Evolutionary conservation across 106 monocot genomes (phyloP).

Genomic region (Xerophyta viscosa): DNA sequence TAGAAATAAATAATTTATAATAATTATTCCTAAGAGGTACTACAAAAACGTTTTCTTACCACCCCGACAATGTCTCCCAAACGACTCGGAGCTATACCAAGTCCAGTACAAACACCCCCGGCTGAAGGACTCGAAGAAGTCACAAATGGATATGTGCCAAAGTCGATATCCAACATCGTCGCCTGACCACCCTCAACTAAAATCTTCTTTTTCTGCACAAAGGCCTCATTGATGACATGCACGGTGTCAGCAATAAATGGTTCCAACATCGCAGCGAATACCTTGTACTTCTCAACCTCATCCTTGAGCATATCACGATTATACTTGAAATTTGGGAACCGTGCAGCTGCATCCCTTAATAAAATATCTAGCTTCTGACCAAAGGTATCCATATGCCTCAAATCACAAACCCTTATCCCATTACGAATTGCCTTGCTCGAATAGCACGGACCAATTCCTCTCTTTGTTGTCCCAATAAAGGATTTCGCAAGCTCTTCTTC

Average conservation of each 20-base stretch:
- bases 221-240: slow-evolving; percentile 62
- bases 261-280: slow-evolving; percentile 65
- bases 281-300: slow-evolving; percentile 71
- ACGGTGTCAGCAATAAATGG: slow-evolving; percentile 82
- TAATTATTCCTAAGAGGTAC: too few species aligned
- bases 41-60: slow-evolving; percentile 40
- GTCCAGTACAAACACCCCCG: slow-evolving; percentile 93
- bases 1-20: too few species aligned
- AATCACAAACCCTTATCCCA: slow-evolving; percentile 74
- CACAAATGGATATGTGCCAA: slow-evolving; percentile 97
- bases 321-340: slow-evolving; percentile 69
- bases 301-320: slow-evolving; percentile 42
- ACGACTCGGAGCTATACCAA: slow-evolving; percentile 77
- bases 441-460: slow-evolving; percentile 95
- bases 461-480: slow-evolving; percentile 90
- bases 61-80: slow-evolving; percentile 91
- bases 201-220: slow-evolving; percentile 67
- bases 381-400: slow-evolving; percentile 87
- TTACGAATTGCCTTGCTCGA: slow-evolving; percentile 82
- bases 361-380: slow-evolving; percentile 57
- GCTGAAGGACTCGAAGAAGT: slow-evolving; percentile 97
- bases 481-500: slow-evolving; percentile 85
- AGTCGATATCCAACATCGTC: slow-evolving; percentile 96
- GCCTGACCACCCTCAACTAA: slow-evolving; percentile 98
- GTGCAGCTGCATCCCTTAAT: slow-evolving; percentile 69